Evolutionary conservation across 148 eudicot genomes (phyloP), one percentile per base, ranked within the genome.

Genomic region (Nepenthes mirabilis): DNA sequence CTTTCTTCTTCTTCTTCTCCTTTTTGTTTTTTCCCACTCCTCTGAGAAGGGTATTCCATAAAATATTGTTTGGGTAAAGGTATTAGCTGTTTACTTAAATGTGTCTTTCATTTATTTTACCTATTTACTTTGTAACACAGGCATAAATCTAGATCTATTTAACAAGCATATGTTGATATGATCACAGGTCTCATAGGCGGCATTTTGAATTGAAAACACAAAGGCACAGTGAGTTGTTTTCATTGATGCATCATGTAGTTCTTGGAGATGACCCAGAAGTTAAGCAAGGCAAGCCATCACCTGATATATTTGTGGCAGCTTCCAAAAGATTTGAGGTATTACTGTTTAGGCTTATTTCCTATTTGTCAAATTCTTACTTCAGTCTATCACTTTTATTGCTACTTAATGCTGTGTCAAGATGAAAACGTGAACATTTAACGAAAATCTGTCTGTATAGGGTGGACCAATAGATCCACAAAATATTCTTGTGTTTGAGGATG

Each of bases 201-300:
- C 99, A 93, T 72, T 88, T 86, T 68, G 86, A 66, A 67, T 69
- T 93, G 70, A 93, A 93, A 80, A 93, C 96, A 62, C 85, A 80
- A 69, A 79, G 78, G 61, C 99, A 93, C 50, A 55, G 80, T 36
- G 91, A 86, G 64, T 52, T 93, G 47, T 88, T 93, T 65, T 78
- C 91, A 36, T 77, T 88, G 78, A 93, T 93, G 99, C 91, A 93
- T 79, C 99, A 88, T 65, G 65, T 93, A 61, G 99, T 93, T 57
- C 77, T 68, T 55, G 99, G 99, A 33, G 99, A 93, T 75, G 99
- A 93, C 82, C 95, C 95, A 53, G 98, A 91, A 82, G 96, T 91
- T 56, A 88, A 85, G 76, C 80, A 83, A 70, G 96, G 98, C 65
- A 91, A 91, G 69, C 98, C 98, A 59, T 76, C 98, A 56, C 96